Conservation (phyloP, 148 eudicot species). For the Chenopodium berlandieri region DNA sequence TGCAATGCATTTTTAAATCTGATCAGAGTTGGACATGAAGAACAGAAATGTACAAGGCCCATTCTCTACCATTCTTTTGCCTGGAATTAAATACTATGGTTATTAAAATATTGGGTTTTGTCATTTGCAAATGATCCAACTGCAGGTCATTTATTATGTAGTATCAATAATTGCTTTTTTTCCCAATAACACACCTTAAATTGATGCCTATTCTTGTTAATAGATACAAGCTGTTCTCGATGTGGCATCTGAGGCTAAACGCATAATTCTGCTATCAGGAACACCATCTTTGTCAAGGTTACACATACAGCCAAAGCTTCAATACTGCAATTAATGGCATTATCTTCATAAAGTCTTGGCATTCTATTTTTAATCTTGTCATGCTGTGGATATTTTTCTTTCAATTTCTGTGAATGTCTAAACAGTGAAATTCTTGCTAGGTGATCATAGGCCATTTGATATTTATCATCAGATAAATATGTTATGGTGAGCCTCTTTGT, state of each 20-base stretch:
- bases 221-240: conserved; percentile 85
- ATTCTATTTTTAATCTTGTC: neutral
- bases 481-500: conserved; percentile 66
- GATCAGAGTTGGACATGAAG: neutral
- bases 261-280: conserved; percentile 78
- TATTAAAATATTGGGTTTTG: neutral
- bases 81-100: neutral
- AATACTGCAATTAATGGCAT: conserved; percentile 6
- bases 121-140: neutral
- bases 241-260: conserved; percentile 65
- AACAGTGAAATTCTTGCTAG: conserved; percentile 52
- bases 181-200: neutral
- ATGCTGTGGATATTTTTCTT: conserved; percentile 18
- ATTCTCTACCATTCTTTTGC: neutral
- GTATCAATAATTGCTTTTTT: neutral
- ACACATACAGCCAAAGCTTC: conserved; percentile 27
- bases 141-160: neutral
- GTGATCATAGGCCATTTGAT: conserved; percentile 95
- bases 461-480: conserved; percentile 96
- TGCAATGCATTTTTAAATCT: neutral
- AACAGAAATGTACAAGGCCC: neutral
- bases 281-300: conserved; percentile 99
- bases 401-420: conserved; percentile 18
- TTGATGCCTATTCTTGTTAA: conserved; percentile 13
- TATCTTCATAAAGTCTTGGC: neutral